Evolutionary conservation across 2,329 filamentous ascomycete genomes (phyloP).

Genomic region (Bipolaris zeicola): DNA sequence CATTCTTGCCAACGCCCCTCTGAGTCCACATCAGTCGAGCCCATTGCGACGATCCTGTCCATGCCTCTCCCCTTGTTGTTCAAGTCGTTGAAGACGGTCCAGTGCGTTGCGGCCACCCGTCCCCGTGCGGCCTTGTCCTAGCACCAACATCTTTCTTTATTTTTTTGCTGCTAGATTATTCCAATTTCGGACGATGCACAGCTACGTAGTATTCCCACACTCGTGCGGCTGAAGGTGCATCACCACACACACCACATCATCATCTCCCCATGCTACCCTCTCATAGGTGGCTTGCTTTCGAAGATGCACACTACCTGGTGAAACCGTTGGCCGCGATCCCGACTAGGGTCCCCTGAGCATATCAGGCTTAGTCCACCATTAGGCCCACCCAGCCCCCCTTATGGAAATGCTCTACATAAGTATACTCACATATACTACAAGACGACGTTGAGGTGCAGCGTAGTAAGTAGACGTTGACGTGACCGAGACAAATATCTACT

Average conservation of each 20-base stretch:
- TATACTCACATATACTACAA: background rate
- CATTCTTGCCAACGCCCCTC: background rate
- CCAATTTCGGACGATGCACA: background rate
- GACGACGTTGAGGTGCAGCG: background rate
- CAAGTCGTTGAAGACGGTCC: too few species aligned
- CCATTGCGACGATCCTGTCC: too few species aligned
- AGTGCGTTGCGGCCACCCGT: too few species aligned
- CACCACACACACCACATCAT: background rate
- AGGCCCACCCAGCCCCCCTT: background rate
- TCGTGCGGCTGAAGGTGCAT: background rate
- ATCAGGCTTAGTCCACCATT: background rate
- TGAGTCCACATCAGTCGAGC: background rate
- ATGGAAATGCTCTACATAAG: background rate
- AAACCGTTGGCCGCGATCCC: conserved; percentile 4
- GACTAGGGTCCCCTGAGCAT: conserved; percentile 5
- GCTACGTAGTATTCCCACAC: background rate
- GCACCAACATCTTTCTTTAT: background rate
- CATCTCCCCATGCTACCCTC: background rate
- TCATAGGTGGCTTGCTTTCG: background rate
- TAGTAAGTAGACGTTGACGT: too few species aligned
- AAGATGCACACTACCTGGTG: conserved; percentile 1
- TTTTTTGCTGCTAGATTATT: background rate
- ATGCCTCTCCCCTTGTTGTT: too few species aligned
- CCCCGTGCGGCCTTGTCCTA: too few species aligned
- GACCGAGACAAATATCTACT: too few species aligned